phyloP scores from a whole-genome alignment of 306 rosid species.

The Notholithocarpus densiflorus region DNA sequence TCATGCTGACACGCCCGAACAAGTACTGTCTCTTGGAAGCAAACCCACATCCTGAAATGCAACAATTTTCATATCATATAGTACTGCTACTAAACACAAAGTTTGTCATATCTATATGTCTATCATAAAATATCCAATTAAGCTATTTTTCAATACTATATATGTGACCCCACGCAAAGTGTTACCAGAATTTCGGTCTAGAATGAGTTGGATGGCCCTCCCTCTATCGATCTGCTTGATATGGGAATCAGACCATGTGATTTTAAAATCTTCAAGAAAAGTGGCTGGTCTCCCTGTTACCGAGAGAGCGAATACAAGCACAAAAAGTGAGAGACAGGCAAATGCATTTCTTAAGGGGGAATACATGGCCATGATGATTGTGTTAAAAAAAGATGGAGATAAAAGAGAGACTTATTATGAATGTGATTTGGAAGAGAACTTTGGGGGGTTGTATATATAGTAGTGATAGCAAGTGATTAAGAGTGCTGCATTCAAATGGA shows the following conservation, averaged over 20 bases:
- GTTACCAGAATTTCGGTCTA: slow-evolving; percentile 88
- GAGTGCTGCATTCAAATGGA: slow-evolving; percentile 28
- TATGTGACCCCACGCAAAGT: neutral
- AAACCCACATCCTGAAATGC: slow-evolving; percentile 75
- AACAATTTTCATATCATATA: neutral
- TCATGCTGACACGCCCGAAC: slow-evolving; percentile 94
- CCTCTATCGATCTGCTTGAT: slow-evolving; percentile 79
- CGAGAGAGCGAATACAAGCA: slow-evolving; percentile 19
- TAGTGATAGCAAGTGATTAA: neutral
- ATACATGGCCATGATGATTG: slow-evolving; percentile 32
- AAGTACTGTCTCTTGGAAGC: slow-evolving; percentile 67
- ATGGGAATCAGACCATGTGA: slow-evolving; percentile 75
- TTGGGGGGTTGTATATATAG: slow-evolving; percentile 29
- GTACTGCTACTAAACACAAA: neutral
- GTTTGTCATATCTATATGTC: neutral
- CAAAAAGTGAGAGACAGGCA: slow-evolving; percentile 25
- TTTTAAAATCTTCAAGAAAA: slow-evolving; percentile 60
- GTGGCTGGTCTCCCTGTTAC: slow-evolving; percentile 71
- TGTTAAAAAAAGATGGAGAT: neutral
- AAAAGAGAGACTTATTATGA: neutral
- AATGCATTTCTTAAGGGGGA: slow-evolving; percentile 11
- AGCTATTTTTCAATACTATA: neutral
- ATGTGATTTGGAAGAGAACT: slow-evolving; percentile 21
- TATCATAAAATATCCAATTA: neutral
- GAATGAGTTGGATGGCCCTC: slow-evolving; percentile 68